These are phyloP conservation scores for Monascus ruber DNA, from an alignment of 2,329 filamentous ascomycete species.

Conservation along the genomic window DNA sequence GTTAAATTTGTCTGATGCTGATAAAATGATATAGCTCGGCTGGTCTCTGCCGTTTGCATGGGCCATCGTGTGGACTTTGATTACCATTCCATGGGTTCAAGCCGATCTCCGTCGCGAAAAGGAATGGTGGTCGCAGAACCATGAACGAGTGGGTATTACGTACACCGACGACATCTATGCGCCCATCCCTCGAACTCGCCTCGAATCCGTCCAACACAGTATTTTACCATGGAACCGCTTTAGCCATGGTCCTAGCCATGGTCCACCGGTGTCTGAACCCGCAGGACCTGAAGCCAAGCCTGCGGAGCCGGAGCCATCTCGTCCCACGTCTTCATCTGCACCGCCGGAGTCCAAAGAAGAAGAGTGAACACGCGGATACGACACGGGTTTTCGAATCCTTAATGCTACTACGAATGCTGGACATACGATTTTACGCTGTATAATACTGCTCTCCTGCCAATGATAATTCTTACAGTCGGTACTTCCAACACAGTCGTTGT, in stretches of 20 bases:
- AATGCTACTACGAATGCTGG: no score
- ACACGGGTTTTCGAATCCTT: no score
- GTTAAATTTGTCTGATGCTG: background rate
- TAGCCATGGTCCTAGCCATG: no score
- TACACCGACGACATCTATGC: conserved; percentile 28
- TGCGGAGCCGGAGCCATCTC: background rate
- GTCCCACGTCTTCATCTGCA: background rate
- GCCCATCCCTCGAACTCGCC: conserved; percentile 25
- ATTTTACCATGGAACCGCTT: conserved; percentile 14
- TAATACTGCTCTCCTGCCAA: no score
- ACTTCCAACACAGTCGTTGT: no score
- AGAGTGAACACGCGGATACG: no score
- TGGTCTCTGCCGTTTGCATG: conserved; percentile 34
- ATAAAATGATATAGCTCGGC: conserved; percentile 20
- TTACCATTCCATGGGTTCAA: conserved; percentile 37
- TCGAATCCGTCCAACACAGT: conserved; percentile 23
- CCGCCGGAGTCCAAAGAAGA: no score
- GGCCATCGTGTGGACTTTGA: conserved; percentile 32
- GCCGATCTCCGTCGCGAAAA: conserved; percentile 35
- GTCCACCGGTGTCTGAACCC: no score
- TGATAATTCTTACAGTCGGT: no score
- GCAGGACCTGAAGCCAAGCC: background rate
- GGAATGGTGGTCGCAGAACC: conserved; percentile 28
- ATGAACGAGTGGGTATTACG: conserved; percentile 21
- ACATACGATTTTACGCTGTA: no score